Conservation (phyloP, 306 rosid genomes). For the Acmispon strigosus region DNA sequence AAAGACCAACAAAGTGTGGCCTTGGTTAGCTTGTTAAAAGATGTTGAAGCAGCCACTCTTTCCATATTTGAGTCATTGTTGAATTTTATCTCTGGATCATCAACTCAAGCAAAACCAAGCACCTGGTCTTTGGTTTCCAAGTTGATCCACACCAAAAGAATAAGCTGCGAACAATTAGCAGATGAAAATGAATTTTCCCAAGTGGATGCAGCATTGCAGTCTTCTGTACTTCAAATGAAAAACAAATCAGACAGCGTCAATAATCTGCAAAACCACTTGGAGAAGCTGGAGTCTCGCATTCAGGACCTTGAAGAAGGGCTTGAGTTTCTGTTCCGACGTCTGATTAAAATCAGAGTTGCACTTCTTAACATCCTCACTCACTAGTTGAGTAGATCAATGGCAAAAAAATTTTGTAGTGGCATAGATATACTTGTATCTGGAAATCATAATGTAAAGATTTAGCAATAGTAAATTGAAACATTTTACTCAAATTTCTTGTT, state of each 20-base stretch:
- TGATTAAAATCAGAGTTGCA: constrained; percentile 26
- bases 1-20: not conserved
- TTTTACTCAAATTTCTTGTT: not conserved
- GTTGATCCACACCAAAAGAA: constrained; percentile 12
- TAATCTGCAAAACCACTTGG: not conserved
- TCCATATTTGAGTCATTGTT: constrained; percentile 11
- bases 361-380: constrained; percentile 24
- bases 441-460: not conserved
- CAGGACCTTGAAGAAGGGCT: constrained; percentile 24
- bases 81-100: constrained; percentile 10
- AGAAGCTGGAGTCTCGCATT: not conserved
- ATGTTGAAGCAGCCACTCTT: constrained; percentile 6
- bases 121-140: constrained; percentile 24
- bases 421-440: not conserved
- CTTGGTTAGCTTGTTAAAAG: constrained; percentile 14
- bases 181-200: constrained; percentile 13
- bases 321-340: constrained; percentile 15
- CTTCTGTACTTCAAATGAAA: not conserved
- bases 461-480: not conserved
- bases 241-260: not conserved
- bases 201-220: constrained; percentile 20
- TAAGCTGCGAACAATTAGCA: not conserved
- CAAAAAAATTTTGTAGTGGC: not conserved
- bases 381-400: not conserved
- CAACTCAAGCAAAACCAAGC: constrained; percentile 4